Evolutionary conservation across 495 filamentous ascomycete species (phyloP), one percentile per base, ranked within the genome.

Genomic region (Penicillium roqueforti): DNA sequence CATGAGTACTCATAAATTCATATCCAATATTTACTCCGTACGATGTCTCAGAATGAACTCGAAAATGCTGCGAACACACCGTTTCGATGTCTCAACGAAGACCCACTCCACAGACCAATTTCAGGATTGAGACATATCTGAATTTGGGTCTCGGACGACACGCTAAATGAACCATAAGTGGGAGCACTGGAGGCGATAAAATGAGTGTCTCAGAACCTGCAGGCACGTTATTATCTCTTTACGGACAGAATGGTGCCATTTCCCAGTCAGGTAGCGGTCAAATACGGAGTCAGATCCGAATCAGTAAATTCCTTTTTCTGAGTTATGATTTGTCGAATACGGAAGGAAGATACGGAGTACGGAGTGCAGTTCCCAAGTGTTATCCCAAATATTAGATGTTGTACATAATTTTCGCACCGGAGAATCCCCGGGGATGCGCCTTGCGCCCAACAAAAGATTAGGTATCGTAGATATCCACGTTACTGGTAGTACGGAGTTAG

Each of bases 381-480:
- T 14, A 9, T 28, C 22, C n/a, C 13, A 10, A 10, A 9, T 31
- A 31, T 31, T 31, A 20, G 23, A n/a, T 34, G 3, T 26, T 31
- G 20, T 41, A 46, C 25, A 47, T 20, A 9, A 38, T 29, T 47
- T 32, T 4, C 5, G 11, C 22, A 8, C 14, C 14, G 1, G 20
- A 16, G 3, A 31, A 19, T 20, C 8, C n/a, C 11, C 20, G 14
- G 25, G 14, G 10, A 18, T 6, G 7, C 19, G 20, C 14, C 18
- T 22, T 31, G n/a, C 44, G 10, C 29, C 44, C 25, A 47, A 20
- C 31, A 2, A 40, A 40, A 22, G n/a, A 43, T 57, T 43, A 60
- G 42, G 29, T 46, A n/a, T 54, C 36, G 25, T 59, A 62, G 31
- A 62, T 59, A 14, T 62, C 43, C 16, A 50, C 6, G 11, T 62